Evolutionary conservation across 75 land plant species (phyloP).

Genomic region (Picea glauca): DNA sequence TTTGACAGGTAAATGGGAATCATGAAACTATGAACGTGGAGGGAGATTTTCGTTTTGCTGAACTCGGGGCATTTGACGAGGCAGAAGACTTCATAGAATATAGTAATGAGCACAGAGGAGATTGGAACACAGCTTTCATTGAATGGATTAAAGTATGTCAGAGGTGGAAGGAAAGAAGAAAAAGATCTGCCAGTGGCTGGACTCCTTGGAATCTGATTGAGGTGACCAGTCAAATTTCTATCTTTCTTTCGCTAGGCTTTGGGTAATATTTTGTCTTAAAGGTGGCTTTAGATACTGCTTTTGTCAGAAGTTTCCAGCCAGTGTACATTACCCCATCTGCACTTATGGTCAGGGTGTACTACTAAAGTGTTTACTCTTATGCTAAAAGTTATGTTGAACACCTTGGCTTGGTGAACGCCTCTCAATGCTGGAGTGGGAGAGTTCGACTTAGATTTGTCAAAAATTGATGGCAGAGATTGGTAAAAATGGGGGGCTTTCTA

Average conservation of each 20-base stretch:
- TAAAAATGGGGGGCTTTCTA: too few species aligned
- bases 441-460: too few species aligned
- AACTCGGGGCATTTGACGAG: constrained; percentile 78
- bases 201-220: constrained; percentile 62
- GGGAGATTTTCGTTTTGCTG: constrained; percentile 90
- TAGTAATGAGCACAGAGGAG: constrained; percentile 33
- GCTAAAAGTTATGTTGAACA: too few species aligned
- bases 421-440: too few species aligned
- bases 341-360: not conserved
- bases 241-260: not conserved
- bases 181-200: constrained; percentile 39
- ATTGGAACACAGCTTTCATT: constrained; percentile 78
- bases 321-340: not conserved
- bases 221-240: constrained; percentile 30
- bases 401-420: too few species aligned
- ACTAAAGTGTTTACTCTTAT: not conserved
- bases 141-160: constrained; percentile 54
- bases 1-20: constrained; percentile 79
- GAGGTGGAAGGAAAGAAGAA: constrained; percentile 38
- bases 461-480: too few species aligned
- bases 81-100: constrained; percentile 65
- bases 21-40: constrained; percentile 98
- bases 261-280: not conserved
- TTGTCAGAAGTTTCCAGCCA: not conserved
- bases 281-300: not conserved